Evolutionary conservation across 23 red algal genomes (phyloP), one percentile per base, ranked within the genome.

Genomic region (Gracilaria domingensis): DNA sequence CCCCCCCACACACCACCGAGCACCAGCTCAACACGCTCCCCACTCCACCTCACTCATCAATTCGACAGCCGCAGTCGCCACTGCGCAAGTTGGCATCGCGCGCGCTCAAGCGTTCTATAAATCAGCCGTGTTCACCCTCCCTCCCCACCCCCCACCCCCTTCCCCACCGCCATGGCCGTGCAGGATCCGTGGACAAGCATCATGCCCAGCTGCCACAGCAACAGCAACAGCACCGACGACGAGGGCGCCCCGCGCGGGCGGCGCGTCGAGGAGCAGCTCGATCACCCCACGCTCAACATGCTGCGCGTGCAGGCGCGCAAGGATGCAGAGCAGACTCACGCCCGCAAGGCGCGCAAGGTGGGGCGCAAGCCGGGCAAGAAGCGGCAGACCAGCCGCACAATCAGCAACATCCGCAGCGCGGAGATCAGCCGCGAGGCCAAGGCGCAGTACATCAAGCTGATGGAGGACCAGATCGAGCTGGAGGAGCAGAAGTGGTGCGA

Each of bases 361-460:
- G 67, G 1, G 9, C 20, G 33, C 18, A 73, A 73, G 23, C 8
- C 33, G 14, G 62, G 38, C 67, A 73, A 40, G 4, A 73, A 44
- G 67, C 2, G 4, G 26, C 3, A 40, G 35, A 6, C 33, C 1
- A 83, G 57, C 5, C 75, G 75, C 1, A 54, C 29, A 30, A 39
- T 20, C 12, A 80, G 55, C 29, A 83, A 83, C 80, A 83, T 64
- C 34, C 80, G 80, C 55, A 64, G 55, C 33, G 80, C 80, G 25
- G 80, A 83, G 57, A 83, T 83, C 80, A 64, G 55, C 56, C 80
- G 80, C 80, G 35, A 64, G 55, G 33, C 55, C 6, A 83, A 13
- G 26, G 4, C 55, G 20, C 48, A 35, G 55, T 66, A 66, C 26
- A 65, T 83, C 56, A 61, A 36, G 21, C 60, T 64, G 14, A 40